Evolutionary conservation across 139 green algal species (phyloP), one percentile per base, ranked within the genome.

Genomic region (Haematococcus sp.): DNA sequence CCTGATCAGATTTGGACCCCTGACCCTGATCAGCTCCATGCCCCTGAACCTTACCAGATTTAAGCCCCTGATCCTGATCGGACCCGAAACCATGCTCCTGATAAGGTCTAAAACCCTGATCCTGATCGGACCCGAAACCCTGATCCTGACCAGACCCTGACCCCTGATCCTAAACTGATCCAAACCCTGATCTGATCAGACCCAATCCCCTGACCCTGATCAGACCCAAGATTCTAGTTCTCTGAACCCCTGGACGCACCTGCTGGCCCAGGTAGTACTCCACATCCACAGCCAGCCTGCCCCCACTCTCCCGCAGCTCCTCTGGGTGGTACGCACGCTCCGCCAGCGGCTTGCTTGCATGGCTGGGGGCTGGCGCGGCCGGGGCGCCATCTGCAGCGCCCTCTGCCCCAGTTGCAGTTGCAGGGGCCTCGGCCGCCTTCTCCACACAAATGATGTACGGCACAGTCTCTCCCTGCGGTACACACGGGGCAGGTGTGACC

Each of bases 391-490:
- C 46, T 44, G 43, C 43, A 52, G 55, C 52, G 40, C 22, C 63
- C 70, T 43, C 27, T 77, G 52, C 9, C 15, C 31, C 23, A 7
- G n/a, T 20, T 44, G n/a, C 49, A 55, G 17, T 28, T 40, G 43
- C 65, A 44, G 25, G 40, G 20, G 43, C 65, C 9, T 72, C 27
- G 5, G 4, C 2, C n/a, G 22, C 3, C n/a, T 64, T 63, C 31
- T 92, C 77, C 11, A 91, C 70, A 83, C 91, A 97, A 69, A 99
- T 98, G 65, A 99, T 83, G 84, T 98, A 99, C 19, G 95, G 94
- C 71, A 99, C 92, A 3, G 93, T 97, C 70, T 98, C 93, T 9
- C 94, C 94, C 76, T 88, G 81, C 35, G 71, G 33, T 0, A 23
- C 20, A 63, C 4, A 44, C 25, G 31, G 40, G 43, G 25, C 11